Evolutionary conservation across 108 stramenopile species (phyloP), one percentile per base, ranked within the genome.

Genomic region (Skeletonema menzelii): DNA sequence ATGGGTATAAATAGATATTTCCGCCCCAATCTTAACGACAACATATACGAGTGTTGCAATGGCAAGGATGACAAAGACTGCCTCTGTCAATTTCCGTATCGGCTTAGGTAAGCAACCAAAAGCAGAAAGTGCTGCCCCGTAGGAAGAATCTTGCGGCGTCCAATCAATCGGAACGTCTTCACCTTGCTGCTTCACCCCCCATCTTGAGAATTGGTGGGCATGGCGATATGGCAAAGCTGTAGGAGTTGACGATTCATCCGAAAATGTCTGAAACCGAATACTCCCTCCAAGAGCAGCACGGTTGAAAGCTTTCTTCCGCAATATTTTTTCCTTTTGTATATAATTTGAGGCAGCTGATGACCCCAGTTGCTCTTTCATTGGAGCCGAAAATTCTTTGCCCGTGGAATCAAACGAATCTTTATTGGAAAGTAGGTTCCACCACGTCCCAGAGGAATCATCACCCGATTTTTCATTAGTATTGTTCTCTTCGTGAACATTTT

Each of bases 141-240:
- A 79, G 28, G 78, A 63, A 1, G 78, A 79, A 42, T 79, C 78
- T 44, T 74, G 70, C 22, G 73, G 78, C 3, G 78, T 79, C 78
- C 78, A 79, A 26, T 79, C 78, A 27, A 40, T 62, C 15, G 40
- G 40, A 1, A 46, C 40, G 13, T 79, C 56, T 14, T 56, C 31
- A 4, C 4, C 55, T 66, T 19, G 60, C 17, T 19, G 60, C n/a
- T 22, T 47, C 3, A 31, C 30, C 34, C 66, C 73, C 65, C 42
- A 66, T 17, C 40, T 66, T 58, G 30, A 35, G 42, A 20, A 15
- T 42, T 59, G 61, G 28, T 65, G 5, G 5, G 31, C 31, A 32
- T 32, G 20, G 22, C 59, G 65, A 67, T 75, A 67, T 8, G 58
- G 42, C 32, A 32, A 42, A 42, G 3, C 47, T n/a, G 24, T 49